phyloP scores from a whole-genome alignment of 768 basidiomycete genomes.

The Porphyrellus cyaneotinctus region DNA sequence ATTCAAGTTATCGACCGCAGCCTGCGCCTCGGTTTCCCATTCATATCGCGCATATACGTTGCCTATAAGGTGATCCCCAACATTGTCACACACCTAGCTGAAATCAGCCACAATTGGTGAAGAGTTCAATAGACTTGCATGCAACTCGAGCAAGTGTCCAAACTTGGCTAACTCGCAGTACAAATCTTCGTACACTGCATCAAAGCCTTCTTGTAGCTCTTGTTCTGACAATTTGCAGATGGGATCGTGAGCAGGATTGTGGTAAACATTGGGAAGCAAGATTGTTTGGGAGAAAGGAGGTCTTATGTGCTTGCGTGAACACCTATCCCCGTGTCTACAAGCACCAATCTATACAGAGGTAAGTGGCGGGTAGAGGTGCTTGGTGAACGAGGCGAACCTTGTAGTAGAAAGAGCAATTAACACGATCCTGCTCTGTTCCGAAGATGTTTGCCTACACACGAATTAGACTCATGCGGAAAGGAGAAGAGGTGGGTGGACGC shows the following conservation, averaged over 20 bases:
- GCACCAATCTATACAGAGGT: slow-evolving; percentile 76
- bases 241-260: slow-evolving; percentile 94
- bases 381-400: slow-evolving; percentile 50
- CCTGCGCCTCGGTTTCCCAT: slow-evolving; percentile 96
- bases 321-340: slow-evolving; percentile 96
- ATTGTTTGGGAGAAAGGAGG: slow-evolving; percentile 98
- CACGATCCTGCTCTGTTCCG: slow-evolving; percentile 90
- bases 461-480: slow-evolving; percentile 1
- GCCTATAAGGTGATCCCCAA: slow-evolving; percentile 97
- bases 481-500: not conserved
- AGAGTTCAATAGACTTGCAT: slow-evolving; percentile 49
- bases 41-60: slow-evolving; percentile 98
- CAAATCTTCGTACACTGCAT: slow-evolving; percentile 92
- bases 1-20: slow-evolving; percentile 89
- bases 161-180: slow-evolving; percentile 94
- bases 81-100: slow-evolving; percentile 89
- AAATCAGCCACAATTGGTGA: not conserved
- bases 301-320: slow-evolving; percentile 97
- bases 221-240: slow-evolving; percentile 83
- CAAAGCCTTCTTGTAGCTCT: slow-evolving; percentile 87
- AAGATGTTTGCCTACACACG: slow-evolving; percentile 82
- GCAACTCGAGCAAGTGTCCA: slow-evolving; percentile 92
- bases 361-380: not conserved
- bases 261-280: slow-evolving; percentile 93
- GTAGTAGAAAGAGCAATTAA: slow-evolving; percentile 99